A percentile compares a stretch with the other conserved stretches of the same genome.
Conservation (phyloP, 2,329 filamentous ascomycete species). For the Neopestalotiopsis clavispora region DNA sequence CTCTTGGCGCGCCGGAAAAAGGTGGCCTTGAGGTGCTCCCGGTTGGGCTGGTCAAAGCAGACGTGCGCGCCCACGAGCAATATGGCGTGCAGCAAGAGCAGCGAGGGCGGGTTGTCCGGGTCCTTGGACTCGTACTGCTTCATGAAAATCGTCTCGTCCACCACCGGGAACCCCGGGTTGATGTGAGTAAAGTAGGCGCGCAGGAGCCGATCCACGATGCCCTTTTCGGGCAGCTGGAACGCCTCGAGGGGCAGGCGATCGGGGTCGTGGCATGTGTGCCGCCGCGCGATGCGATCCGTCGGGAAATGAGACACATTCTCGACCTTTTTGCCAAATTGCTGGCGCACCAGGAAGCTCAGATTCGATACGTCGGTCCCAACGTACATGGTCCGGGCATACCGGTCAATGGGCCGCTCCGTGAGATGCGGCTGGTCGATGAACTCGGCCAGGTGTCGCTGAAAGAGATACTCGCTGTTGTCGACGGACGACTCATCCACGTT, state of each 20-base stretch:
- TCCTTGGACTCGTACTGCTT: slow-evolving; percentile 51
- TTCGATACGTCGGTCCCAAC: slow-evolving; percentile 62
- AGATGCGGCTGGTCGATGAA: slow-evolving; percentile 54
- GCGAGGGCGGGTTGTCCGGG: slow-evolving; percentile 46
- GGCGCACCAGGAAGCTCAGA: slow-evolving; percentile 58
- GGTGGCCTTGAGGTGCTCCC: slow-evolving; percentile 49
- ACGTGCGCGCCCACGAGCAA: slow-evolving; percentile 58
- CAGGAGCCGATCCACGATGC: slow-evolving; percentile 53
- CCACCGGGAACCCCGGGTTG: slow-evolving; percentile 56
- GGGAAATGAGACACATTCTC: slow-evolving; percentile 39
- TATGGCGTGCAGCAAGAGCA: slow-evolving; percentile 55
- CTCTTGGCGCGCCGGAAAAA: slow-evolving; percentile 59
- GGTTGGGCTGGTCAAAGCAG: slow-evolving; percentile 40
- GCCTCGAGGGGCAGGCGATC: slow-evolving; percentile 52
- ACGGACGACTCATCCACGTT: slow-evolving; percentile 19
- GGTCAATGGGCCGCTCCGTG: slow-evolving; percentile 49
- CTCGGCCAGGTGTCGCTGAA: slow-evolving; percentile 53
- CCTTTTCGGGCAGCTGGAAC: slow-evolving; percentile 51
- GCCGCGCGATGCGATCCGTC: slow-evolving; percentile 46
- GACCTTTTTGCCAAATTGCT: slow-evolving; percentile 40
- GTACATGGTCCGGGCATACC: slow-evolving; percentile 54
- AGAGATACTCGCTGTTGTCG: slow-evolving; percentile 41
- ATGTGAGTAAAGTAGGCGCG: slow-evolving; percentile 55
- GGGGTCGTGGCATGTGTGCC: slow-evolving; percentile 43
- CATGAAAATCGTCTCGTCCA: slow-evolving; percentile 58